A percentile compares a stretch with the other conserved stretches of the same genome.
Evolutionary conservation across 768 basidiomycete species (phyloP).

Genomic region (Trichaptum fuscoviolaceum): DNA sequence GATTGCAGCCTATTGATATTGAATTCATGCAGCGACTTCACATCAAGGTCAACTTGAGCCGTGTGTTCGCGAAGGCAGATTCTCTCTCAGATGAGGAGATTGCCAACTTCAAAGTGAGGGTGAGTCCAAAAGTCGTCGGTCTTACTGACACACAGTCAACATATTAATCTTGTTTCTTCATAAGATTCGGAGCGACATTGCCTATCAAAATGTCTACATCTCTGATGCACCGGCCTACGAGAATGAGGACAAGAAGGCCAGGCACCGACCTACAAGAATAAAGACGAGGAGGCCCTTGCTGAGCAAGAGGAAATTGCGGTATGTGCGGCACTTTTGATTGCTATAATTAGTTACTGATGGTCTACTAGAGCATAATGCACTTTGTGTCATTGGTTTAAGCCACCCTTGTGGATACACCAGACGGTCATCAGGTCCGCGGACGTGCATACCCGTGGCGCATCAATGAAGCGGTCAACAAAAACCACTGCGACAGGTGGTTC

Average conservation of each 20-base stretch:
- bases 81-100: conserved; percentile 97
- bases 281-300: conserved; percentile 95
- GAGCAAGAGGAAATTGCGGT: conserved; percentile 93
- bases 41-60: conserved; percentile 96
- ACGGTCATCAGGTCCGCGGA: conserved; percentile 90
- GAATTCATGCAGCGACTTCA: conserved; percentile 99
- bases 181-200: conserved; percentile 89
- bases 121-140: conserved; percentile 29
- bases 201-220: conserved; percentile 92
- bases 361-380: conserved; percentile 78
- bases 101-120: conserved; percentile 86
- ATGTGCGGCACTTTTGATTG: background rate
- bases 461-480: conserved; percentile 98
- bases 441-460: conserved; percentile 98
- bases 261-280: too few species aligned
- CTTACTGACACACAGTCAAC: conserved; percentile 8
- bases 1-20: conserved; percentile 95
- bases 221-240: conserved; percentile 98
- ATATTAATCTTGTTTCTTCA: conserved; percentile 3
- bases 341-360: background rate
- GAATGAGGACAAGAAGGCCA: too few species aligned
- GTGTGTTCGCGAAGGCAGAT: conserved; percentile 97
- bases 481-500: conserved; percentile 99
- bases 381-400: conserved; percentile 98
- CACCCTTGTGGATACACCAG: conserved; percentile 70